Evolutionary conservation across 306 rosid species (phyloP).

Genomic region (Casuarina cunninghamiana): DNA sequence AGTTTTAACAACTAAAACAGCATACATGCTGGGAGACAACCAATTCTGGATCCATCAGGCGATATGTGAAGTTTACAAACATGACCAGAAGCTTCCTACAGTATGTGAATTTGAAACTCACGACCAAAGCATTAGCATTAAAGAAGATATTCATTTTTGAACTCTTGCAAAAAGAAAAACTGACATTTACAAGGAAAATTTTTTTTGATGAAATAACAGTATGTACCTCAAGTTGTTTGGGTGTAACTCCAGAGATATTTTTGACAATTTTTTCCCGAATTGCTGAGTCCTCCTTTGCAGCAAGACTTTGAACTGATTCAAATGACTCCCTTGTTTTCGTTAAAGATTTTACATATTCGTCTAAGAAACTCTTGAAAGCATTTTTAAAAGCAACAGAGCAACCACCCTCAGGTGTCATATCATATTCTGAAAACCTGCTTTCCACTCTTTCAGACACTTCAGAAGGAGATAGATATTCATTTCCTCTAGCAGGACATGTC

Average conservation of each 20-base stretch:
- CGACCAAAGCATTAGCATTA: neutral
- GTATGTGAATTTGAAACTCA: neutral
- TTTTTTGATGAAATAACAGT: constrained; percentile 14
- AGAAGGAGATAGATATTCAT: constrained; percentile 58
- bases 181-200: neutral
- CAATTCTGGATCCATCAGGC: neutral
- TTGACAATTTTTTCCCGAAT: constrained; percentile 49
- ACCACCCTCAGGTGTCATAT: constrained; percentile 53
- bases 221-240: constrained; percentile 76
- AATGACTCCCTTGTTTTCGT: constrained; percentile 30
- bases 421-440: constrained; percentile 54
- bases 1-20: too few species aligned
- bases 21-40: neutral
- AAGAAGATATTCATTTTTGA: neutral
- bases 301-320: constrained; percentile 22
- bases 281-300: constrained; percentile 31
- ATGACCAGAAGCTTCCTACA: neutral
- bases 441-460: constrained; percentile 53
- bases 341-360: constrained; percentile 37
- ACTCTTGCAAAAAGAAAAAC: neutral
- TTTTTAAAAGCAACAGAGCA: constrained; percentile 54
- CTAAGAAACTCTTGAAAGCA: constrained; percentile 58
- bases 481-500: constrained; percentile 58
- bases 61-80: neutral
- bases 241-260: constrained; percentile 63